Evolutionary conservation across 139 green algal species (phyloP).

Genomic region (Coelastrella sp.): DNA sequence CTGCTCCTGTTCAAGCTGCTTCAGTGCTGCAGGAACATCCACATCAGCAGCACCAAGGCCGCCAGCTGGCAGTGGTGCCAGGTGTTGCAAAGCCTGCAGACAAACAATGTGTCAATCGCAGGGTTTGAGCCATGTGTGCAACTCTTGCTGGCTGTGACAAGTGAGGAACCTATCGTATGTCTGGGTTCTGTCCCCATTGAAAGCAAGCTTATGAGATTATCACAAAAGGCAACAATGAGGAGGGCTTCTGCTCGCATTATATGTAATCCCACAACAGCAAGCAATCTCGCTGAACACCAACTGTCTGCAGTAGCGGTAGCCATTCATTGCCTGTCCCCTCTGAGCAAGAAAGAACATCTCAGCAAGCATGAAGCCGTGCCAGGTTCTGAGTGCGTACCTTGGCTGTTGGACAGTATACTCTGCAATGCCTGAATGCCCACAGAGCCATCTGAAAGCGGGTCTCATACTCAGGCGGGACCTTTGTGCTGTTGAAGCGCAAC

Average conservation of each 20-base stretch:
- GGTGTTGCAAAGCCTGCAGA: conserved; percentile 66
- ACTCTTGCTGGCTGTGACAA: too few relatives aligned
- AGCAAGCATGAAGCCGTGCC: not conserved
- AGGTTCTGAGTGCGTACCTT: not conserved
- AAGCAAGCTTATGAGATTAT: too few relatives aligned
- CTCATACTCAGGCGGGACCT: conserved; percentile 87
- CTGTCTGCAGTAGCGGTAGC: too few relatives aligned
- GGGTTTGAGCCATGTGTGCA: too few relatives aligned
- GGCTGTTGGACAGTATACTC: conserved; percentile 46
- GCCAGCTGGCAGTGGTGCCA: conserved; percentile 75
- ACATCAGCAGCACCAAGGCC: conserved; percentile 66
- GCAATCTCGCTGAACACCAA: too few relatives aligned
- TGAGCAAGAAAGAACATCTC: too few relatives aligned
- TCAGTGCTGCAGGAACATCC: conserved; percentile 69
- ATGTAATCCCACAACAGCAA: too few relatives aligned
- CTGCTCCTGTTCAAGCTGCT: conserved; percentile 33
- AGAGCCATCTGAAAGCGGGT: conserved; percentile 87
- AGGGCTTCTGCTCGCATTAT: too few relatives aligned
- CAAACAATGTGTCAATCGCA: not conserved
- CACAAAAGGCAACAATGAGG: too few relatives aligned
- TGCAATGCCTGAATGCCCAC: conserved; percentile 94
- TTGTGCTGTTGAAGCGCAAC: conserved; percentile 85
- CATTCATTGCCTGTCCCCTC: too few relatives aligned
- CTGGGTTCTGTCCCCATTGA: too few relatives aligned
- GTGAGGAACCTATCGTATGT: too few relatives aligned